A percentile compares a stretch with the other conserved stretches of the same genome.
These are phyloP conservation scores for Chaetomidium leptoderma DNA, from an alignment of 495 filamentous ascomycete genomes.

Conservation along the genomic window DNA sequence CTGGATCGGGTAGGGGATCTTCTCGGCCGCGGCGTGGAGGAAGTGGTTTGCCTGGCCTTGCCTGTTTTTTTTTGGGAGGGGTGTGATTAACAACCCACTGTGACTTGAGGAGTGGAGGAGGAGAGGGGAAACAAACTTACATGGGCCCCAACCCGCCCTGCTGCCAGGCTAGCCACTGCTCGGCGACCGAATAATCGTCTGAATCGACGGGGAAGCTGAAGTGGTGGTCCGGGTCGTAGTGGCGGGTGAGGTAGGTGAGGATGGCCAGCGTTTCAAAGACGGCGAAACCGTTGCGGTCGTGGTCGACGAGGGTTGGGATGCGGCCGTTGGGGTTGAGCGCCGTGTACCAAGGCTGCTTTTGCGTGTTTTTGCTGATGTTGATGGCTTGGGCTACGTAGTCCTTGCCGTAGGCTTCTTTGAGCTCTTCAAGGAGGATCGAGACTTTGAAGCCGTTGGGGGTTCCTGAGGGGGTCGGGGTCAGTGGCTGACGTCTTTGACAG, in stretches of 20 bases:
- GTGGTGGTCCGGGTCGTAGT: slow-evolving; percentile 73
- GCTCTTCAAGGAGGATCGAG: slow-evolving; percentile 78
- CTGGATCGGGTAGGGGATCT: slow-evolving; percentile 69
- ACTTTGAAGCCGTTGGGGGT: slow-evolving; percentile 57
- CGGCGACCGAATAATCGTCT: slow-evolving; percentile 63
- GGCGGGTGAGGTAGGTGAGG: slow-evolving; percentile 68
- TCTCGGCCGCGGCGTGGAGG: slow-evolving; percentile 67
- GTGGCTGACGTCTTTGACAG: background rate
- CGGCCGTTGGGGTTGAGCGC: slow-evolving; percentile 81
- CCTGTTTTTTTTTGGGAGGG: background rate
- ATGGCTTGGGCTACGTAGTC: slow-evolving; percentile 60
- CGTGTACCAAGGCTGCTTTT: slow-evolving; percentile 65
- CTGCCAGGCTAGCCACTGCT: slow-evolving; percentile 59
- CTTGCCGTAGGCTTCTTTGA: slow-evolving; percentile 52
- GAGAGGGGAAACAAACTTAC: background rate
- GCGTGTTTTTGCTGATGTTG: slow-evolving; percentile 64
- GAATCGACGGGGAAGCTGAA: slow-evolving; percentile 68
- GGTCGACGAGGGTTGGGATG: slow-evolving; percentile 77
- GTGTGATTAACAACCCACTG: too few relatives aligned
- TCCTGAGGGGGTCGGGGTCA: slow-evolving; percentile 16
- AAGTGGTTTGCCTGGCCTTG: slow-evolving; percentile 90
- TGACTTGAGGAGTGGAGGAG: background rate
- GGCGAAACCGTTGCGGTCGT: slow-evolving; percentile 53
- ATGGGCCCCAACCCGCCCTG: slow-evolving; percentile 73
- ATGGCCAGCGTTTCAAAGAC: slow-evolving; percentile 77